These are phyloP conservation scores for Sporothrix euskadiensis DNA, from an alignment of 2,329 filamentous ascomycete species.

Conservation along the genomic window DNA sequence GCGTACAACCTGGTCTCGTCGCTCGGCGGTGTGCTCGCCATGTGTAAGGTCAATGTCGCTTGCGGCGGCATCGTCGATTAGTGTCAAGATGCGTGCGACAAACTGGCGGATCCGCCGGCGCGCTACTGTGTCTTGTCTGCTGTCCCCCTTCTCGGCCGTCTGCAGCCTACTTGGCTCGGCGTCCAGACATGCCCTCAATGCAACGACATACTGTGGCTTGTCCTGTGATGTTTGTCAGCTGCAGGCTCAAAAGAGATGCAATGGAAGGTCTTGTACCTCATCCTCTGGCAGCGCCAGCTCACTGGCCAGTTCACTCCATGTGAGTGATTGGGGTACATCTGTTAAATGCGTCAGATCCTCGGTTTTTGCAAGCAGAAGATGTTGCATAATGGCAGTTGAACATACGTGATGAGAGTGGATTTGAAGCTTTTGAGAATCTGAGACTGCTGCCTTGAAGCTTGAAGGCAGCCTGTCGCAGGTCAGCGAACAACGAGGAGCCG, in stretches of 20 bases:
- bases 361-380: too few relatives aligned
- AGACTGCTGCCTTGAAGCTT: conserved; percentile 9
- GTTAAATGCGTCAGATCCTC: not conserved
- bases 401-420: conserved; percentile 17
- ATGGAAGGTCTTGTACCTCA: not conserved
- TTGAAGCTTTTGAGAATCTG: not conserved
- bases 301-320: conserved; percentile 27
- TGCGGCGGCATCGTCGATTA: conserved; percentile 18
- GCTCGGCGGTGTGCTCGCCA: conserved; percentile 15
- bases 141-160: not conserved
- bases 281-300: conserved; percentile 24
- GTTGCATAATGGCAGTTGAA: not conserved
- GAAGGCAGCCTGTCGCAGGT: conserved; percentile 22
- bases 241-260: not conserved
- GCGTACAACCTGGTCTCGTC: not conserved
- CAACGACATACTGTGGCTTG: conserved; percentile 22
- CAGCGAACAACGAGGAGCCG: conserved; percentile 14
- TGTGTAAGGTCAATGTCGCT: conserved; percentile 9
- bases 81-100: conserved; percentile 27
- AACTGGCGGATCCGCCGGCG: conserved; percentile 26
- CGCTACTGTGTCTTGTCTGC: not conserved
- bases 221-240: not conserved
- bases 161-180: conserved; percentile 14
- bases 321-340: conserved; percentile 26
- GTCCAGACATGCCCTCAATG: conserved; percentile 24